Conservation (phyloP, 805 yeast genomes). For the Spathaspora gorwiae region DNA sequence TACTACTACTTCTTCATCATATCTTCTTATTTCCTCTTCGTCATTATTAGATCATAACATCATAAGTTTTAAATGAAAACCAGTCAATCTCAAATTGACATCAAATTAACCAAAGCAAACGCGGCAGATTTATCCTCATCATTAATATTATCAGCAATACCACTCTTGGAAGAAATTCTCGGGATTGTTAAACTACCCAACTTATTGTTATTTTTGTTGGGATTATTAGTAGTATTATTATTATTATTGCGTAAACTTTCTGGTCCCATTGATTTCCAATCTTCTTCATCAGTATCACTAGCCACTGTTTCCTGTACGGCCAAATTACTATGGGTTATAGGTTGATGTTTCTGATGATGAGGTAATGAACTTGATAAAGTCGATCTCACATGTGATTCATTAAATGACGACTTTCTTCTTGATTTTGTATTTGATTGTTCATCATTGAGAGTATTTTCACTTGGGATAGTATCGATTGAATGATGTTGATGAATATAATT, state of each 20-base stretch:
- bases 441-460: neutral
- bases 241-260: conserved; percentile 45
- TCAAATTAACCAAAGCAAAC: conserved; percentile 60
- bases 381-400: conserved; percentile 33
- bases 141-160: conserved; percentile 8
- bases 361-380: conserved; percentile 15
- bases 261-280: conserved; percentile 91
- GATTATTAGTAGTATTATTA: neutral
- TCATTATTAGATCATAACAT: too few species aligned
- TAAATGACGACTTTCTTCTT: conserved; percentile 38
- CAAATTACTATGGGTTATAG: neutral
- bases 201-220: too few species aligned
- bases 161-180: neutral
- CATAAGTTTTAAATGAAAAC: neutral
- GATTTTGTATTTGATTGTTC: neutral
- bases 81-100: conserved; percentile 12
- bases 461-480: neutral
- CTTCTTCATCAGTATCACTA: conserved; percentile 90
- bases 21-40: too few species aligned
- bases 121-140: conserved; percentile 53
- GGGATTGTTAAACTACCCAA: neutral
- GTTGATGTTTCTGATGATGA: neutral
- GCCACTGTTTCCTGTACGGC: neutral
- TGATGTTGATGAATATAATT: conserved; percentile 4
- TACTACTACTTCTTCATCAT: too few species aligned